These are phyloP conservation scores for Aspergillus bombycis DNA, from an alignment of 2,329 filamentous ascomycete species.

Conservation along the genomic window DNA sequence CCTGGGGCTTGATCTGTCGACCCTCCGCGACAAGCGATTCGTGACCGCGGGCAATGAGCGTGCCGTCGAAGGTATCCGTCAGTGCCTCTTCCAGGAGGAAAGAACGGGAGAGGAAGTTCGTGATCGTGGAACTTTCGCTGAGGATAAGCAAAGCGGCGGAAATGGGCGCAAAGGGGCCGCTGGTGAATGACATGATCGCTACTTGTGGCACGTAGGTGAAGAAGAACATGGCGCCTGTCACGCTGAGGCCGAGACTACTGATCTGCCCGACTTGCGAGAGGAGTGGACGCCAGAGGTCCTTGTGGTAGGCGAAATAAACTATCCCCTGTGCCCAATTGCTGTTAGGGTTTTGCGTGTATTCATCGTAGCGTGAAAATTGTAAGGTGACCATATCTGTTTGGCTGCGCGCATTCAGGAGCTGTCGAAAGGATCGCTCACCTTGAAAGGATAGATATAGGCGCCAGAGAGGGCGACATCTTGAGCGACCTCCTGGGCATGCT, in stretches of 20 bases:
- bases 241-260: constrained; percentile 69
- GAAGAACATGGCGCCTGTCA: constrained; percentile 81
- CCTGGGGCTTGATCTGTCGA: constrained; percentile 66
- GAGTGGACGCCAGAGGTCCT: constrained; percentile 62
- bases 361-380: too few relatives aligned
- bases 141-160: constrained; percentile 63
- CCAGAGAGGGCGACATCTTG: constrained; percentile 72
- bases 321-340: constrained; percentile 53
- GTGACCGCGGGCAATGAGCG: constrained; percentile 58
- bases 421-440: constrained; percentile 44
- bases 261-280: constrained; percentile 62
- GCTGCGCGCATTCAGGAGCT: background rate
- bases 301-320: constrained; percentile 61
- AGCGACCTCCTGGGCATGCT: constrained; percentile 65
- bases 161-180: constrained; percentile 70
- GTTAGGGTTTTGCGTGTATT: background rate
- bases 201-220: constrained; percentile 86
- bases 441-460: constrained; percentile 85
- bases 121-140: constrained; percentile 58
- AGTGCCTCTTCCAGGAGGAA: constrained; percentile 82
- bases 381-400: too few relatives aligned
- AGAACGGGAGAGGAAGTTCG: constrained; percentile 61
- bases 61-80: constrained; percentile 85
- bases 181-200: constrained; percentile 79
- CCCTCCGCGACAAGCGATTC: constrained; percentile 71